A percentile compares a stretch with the other conserved stretches of the same genome.
phyloP scores from a whole-genome alignment of 441 rosid species.

The Eugenia klotzschiana region DNA sequence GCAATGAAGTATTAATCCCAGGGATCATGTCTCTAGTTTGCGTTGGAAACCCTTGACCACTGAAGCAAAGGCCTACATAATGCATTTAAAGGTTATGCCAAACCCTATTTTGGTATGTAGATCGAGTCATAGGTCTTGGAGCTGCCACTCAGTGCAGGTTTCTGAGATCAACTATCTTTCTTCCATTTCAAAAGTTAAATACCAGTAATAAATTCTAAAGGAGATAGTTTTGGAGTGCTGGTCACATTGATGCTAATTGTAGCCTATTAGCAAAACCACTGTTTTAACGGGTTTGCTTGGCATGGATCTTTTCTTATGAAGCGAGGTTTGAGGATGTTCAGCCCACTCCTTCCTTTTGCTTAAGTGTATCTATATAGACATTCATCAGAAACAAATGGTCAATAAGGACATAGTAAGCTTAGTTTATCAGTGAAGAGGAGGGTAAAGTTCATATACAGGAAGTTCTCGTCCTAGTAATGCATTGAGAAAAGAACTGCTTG shows the following conservation, averaged over 20 bases:
- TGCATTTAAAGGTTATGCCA: background rate
- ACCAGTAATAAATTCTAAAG: background rate
- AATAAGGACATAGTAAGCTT: background rate
- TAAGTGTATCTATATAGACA: background rate
- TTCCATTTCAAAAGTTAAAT: background rate
- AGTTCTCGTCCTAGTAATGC: background rate
- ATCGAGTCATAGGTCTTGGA: background rate
- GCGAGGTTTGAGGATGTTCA: background rate
- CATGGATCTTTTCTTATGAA: background rate
- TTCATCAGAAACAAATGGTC: background rate
- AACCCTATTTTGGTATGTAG: background rate
- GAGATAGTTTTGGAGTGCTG: background rate
- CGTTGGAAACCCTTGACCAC: background rate
- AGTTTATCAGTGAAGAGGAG: background rate
- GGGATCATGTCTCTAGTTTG: background rate
- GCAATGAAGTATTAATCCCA: background rate
- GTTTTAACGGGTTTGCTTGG: background rate
- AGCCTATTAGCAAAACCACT: background rate
- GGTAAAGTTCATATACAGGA: background rate
- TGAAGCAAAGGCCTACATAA: background rate
- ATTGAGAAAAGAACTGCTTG: background rate
- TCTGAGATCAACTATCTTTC: background rate
- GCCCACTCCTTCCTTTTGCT: background rate
- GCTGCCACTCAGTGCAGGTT: background rate
- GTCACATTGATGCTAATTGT: background rate